These are phyloP conservation scores for Syzygium malaccense DNA, from an alignment of 441 rosid species.

Conservation along the genomic window DNA sequence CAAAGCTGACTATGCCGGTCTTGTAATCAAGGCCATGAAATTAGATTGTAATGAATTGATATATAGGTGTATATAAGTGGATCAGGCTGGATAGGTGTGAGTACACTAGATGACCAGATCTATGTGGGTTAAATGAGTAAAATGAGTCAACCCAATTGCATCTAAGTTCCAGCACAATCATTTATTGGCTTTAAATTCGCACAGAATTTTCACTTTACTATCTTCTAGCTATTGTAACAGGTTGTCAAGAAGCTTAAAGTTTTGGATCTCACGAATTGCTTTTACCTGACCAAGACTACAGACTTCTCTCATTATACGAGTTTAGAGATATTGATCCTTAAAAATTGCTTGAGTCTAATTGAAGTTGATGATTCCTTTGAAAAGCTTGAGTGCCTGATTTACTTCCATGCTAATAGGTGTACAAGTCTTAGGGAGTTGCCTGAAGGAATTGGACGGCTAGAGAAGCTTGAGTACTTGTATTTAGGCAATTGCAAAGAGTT, in stretches of 20 bases:
- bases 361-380: background rate
- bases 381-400: background rate
- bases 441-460: background rate
- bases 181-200: background rate
- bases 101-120: background rate
- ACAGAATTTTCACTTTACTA: background rate
- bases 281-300: background rate
- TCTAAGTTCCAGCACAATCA: background rate
- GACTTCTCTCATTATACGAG: background rate
- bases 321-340: background rate
- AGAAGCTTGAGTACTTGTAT: background rate
- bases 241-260: background rate
- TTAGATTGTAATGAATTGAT: background rate
- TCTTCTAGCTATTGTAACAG: background rate
- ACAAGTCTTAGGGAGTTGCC: background rate
- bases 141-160: background rate
- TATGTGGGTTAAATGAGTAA: background rate
- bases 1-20: background rate
- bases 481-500: background rate
- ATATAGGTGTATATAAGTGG: background rate
- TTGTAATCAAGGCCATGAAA: background rate
- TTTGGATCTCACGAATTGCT: fast-evolving
- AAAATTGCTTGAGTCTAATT: background rate
- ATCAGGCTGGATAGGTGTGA: background rate
- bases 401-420: background rate